Conservation (phyloP, 2,329 filamentous ascomycete species). For the Pestalotiopsis sp. region DNA sequence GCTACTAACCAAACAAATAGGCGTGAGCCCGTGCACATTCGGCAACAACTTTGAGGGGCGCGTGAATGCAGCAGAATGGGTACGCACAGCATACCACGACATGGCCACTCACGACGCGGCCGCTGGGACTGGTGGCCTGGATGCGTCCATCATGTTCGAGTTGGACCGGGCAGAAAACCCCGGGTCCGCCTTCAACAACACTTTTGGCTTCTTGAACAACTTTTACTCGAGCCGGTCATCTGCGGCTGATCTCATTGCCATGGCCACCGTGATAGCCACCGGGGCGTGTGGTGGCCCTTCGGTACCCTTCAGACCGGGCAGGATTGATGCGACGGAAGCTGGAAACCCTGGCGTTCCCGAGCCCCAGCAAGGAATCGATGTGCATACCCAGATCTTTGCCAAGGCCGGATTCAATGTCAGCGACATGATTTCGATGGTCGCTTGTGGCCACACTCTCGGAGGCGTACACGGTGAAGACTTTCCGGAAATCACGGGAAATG, state of each 20-base stretch:
- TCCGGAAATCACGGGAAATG: conserved; percentile 40
- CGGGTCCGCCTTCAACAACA: conserved; percentile 24
- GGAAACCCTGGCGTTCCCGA: conserved; percentile 35
- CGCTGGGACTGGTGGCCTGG: conserved; percentile 22
- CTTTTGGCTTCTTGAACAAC: conserved; percentile 23
- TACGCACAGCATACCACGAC: conserved; percentile 27
- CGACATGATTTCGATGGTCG: conserved; percentile 39
- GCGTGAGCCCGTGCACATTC: conserved; percentile 18
- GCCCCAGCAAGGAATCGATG: conserved; percentile 28
- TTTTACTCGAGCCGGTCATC: conserved; percentile 25
- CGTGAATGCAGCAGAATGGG: conserved; percentile 24
- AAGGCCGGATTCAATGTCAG: conserved; percentile 33
- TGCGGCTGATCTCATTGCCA: conserved; percentile 34
- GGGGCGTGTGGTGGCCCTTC: conserved; percentile 24
- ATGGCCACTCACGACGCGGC: conserved; percentile 22
- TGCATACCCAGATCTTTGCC: conserved; percentile 29
- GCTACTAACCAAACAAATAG: conserved; percentile 12
- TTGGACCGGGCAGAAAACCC: conserved; percentile 21
- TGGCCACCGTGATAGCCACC: conserved; percentile 30
- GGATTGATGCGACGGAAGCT: conserved; percentile 32
- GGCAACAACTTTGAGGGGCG: conserved; percentile 12
- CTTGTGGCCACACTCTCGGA: conserved; percentile 37
- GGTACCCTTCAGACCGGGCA: conserved; percentile 32
- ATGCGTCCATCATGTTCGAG: conserved; percentile 25
- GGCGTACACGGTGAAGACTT: conserved; percentile 48